Percentiles rank a stretch among this genome's conserved stretches.
These are phyloP conservation scores for Penicillium psychrosexuale DNA, from an alignment of 2,329 filamentous ascomycete species.

Conservation along the genomic window DNA sequence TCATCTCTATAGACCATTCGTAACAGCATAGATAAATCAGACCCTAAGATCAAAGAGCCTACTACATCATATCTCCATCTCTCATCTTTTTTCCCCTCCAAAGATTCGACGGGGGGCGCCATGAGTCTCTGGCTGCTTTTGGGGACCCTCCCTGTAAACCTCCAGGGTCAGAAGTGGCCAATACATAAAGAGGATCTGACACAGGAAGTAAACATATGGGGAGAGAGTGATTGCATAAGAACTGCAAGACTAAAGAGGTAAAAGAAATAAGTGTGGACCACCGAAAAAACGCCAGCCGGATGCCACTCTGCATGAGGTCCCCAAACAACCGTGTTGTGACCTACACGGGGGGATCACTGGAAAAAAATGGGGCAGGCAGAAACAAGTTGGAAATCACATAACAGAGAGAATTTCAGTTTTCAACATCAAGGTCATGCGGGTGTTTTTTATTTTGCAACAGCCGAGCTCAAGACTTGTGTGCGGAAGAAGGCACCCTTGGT, in stretches of 20 bases:
- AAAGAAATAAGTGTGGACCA: constrained; percentile 34
- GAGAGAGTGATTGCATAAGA: constrained; percentile 23
- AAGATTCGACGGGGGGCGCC: constrained; percentile 9
- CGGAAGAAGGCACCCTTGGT: constrained; percentile 99
- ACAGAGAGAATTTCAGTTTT: constrained; percentile 30
- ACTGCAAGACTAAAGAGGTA: constrained; percentile 23
- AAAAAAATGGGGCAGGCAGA: constrained; percentile 31
- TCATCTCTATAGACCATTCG: constrained; percentile 43
- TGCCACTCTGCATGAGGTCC: constrained; percentile 40
- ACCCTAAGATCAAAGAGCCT: constrained; percentile 23
- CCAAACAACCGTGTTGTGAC: constrained; percentile 31
- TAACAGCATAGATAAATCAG: constrained; percentile 39
- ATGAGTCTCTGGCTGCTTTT: constrained; percentile 14
- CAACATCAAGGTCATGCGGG: constrained; percentile 24
- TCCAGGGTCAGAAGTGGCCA: constrained; percentile 12
- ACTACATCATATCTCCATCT: constrained; percentile 21
- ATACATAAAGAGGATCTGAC: constrained; percentile 18
- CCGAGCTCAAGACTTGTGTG: constrained; percentile 80
- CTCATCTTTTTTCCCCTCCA: constrained; percentile 11
- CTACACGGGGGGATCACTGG: constrained; percentile 33
- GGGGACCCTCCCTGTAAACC: constrained; percentile 14
- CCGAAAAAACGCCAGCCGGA: constrained; percentile 43
- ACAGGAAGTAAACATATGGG: constrained; percentile 24
- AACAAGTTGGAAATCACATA: constrained; percentile 32
- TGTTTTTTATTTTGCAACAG: constrained; percentile 49